Conservation (phyloP, 2,329 filamentous ascomycete species). For the Neospermospora avenae region DNA sequence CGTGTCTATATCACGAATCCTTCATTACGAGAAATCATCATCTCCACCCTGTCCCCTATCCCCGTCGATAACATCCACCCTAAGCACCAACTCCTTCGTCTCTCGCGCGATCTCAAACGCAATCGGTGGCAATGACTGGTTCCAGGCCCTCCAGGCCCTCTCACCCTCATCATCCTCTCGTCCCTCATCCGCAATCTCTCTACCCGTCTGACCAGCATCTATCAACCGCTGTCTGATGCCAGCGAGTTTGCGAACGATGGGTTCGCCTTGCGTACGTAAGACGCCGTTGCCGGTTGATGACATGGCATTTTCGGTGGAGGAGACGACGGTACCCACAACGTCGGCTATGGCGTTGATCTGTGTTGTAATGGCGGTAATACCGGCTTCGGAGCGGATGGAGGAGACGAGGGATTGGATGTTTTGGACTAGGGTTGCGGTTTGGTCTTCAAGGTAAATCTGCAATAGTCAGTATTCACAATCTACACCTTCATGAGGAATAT, state of each 20-base stretch:
- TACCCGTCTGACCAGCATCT: conserved; percentile 58
- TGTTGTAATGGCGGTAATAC: conserved; percentile 61
- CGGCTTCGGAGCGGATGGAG: conserved; percentile 63
- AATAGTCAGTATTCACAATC: conserved; percentile 27
- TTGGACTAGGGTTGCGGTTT: conserved; percentile 74
- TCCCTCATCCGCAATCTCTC: conserved; percentile 53
- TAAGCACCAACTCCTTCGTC: conserved; percentile 67
- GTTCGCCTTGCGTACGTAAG: conserved; percentile 47
- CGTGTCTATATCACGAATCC: neutral
- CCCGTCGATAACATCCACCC: conserved; percentile 40
- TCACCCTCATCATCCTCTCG: conserved; percentile 51
- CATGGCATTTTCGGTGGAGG: conserved; percentile 58
- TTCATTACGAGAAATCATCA: conserved; percentile 32
- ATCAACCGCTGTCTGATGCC: conserved; percentile 64
- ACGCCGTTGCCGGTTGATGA: conserved; percentile 49
- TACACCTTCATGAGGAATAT: neutral
- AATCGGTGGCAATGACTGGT: conserved; percentile 71
- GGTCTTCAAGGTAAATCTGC: conserved; percentile 76
- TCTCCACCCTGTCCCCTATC: conserved; percentile 20
- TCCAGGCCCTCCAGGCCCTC: conserved; percentile 59
- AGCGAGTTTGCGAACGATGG: conserved; percentile 54
- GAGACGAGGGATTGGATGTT: conserved; percentile 79
- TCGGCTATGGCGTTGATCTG: conserved; percentile 68
- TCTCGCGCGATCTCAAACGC: conserved; percentile 84
- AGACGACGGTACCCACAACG: conserved; percentile 67